A percentile compares a stretch with the other conserved stretches of the same genome.
phyloP scores from a whole-genome alignment of 2,329 filamentous ascomycete genomes.

The Aspergillus eucalypticola region DNA sequence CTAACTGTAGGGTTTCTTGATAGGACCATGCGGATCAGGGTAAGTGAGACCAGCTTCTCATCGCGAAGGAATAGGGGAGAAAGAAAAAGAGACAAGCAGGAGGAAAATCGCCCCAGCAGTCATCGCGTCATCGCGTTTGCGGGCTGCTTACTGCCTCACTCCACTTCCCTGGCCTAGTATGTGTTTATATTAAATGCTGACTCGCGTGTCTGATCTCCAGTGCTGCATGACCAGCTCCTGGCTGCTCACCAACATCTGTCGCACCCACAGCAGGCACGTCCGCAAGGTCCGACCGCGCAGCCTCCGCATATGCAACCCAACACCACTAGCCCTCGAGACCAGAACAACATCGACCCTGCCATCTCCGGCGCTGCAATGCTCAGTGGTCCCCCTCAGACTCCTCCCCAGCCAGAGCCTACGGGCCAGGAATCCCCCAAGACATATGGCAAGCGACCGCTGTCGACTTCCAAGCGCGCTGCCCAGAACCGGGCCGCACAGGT shows the following conservation, averaged over 20 bases:
- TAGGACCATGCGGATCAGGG: constrained; percentile 50
- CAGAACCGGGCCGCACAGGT: constrained; percentile 98
- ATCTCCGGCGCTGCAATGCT: constrained; percentile 56
- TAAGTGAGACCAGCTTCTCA: constrained; percentile 33
- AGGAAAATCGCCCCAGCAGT: not conserved
- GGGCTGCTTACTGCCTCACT: not conserved
- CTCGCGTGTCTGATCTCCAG: constrained; percentile 36
- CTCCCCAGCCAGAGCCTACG: constrained; percentile 29
- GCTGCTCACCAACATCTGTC: constrained; percentile 49
- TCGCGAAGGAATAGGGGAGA: not conserved
- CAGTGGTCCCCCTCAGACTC: constrained; percentile 39
- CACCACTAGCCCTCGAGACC: constrained; percentile 47
- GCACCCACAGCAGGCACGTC: constrained; percentile 43
- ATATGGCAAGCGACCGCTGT: constrained; percentile 77
- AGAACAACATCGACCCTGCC: constrained; percentile 60
- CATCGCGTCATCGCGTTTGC: not conserved
- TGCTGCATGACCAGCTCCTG: constrained; percentile 64
- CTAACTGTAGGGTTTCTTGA: constrained; percentile 13
- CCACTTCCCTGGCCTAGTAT: not conserved
- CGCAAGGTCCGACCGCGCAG: constrained; percentile 46
- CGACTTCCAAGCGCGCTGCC: constrained; percentile 91
- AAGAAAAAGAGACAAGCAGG: not conserved
- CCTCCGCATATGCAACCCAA: constrained; percentile 42
- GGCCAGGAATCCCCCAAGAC: constrained; percentile 66
- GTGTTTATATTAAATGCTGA: constrained; percentile 13